Evolutionary conservation across 306 rosid genomes (phyloP).

Genomic region (Quercus ilex): DNA sequence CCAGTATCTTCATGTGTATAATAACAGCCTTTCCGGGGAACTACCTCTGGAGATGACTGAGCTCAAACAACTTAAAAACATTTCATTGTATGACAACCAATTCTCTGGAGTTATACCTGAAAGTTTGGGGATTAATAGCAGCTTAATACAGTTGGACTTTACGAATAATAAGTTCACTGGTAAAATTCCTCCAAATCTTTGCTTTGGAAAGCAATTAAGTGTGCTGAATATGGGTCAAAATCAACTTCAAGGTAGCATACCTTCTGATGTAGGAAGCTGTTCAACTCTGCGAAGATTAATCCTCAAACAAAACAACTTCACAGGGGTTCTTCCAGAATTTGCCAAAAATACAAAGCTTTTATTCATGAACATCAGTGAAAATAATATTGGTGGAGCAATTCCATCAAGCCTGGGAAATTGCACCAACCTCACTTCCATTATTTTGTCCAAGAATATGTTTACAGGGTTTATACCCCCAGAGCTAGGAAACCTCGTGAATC

Average conservation of each 20-base stretch:
- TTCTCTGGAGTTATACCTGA: constrained; percentile 81
- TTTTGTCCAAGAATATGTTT: constrained; percentile 50
- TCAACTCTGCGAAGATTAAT: constrained; percentile 58
- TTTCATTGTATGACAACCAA: constrained; percentile 59
- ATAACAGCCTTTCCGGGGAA: constrained; percentile 67
- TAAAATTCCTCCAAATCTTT: constrained; percentile 67
- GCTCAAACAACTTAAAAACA: constrained; percentile 57
- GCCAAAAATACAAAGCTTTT: constrained; percentile 26
- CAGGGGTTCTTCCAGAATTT: constrained; percentile 66
- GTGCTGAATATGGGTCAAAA: constrained; percentile 52
- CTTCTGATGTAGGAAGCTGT: constrained; percentile 66
- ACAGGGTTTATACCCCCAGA: constrained; percentile 53
- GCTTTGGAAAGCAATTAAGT: constrained; percentile 52
- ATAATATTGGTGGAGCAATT: constrained; percentile 51
- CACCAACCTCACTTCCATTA: constrained; percentile 42
- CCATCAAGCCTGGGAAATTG: constrained; percentile 68
- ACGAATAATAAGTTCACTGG: constrained; percentile 61
- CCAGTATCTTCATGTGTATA: constrained; percentile 48
- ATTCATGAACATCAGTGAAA: constrained; percentile 49
- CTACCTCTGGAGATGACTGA: constrained; percentile 65
- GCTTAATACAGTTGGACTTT: constrained; percentile 56
- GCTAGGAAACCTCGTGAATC: constrained; percentile 57
- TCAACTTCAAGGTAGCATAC: constrained; percentile 62
- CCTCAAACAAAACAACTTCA: constrained; percentile 44
- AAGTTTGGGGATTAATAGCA: constrained; percentile 66